phyloP scores from a whole-genome alignment of 495 filamentous ascomycete species.

The Monascus purpureus region DNA sequence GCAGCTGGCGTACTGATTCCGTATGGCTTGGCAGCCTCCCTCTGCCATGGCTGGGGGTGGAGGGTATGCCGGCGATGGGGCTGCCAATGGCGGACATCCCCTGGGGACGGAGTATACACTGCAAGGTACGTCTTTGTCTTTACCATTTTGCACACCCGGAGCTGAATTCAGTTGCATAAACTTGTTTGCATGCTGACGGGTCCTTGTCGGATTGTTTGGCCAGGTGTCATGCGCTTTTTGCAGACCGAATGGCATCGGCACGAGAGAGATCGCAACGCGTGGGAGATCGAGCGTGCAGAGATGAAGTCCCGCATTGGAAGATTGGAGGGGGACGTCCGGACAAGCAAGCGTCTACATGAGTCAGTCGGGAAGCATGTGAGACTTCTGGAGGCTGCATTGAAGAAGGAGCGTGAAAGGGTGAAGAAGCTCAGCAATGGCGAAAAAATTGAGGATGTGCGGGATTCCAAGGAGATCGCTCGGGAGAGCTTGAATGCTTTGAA shows the following conservation, averaged over 20 bases:
- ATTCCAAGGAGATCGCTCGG: constrained; percentile 30
- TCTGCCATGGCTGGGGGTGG: constrained; percentile 52
- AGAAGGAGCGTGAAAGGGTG: constrained; percentile 49
- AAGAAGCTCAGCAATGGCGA: constrained; percentile 33
- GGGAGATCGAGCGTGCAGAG: constrained; percentile 97
- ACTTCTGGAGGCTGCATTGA: constrained; percentile 81
- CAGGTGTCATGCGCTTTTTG: constrained; percentile 98
- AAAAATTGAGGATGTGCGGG: constrained; percentile 28
- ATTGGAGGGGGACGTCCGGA: constrained; percentile 76
- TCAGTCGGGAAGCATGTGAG: constrained; percentile 77
- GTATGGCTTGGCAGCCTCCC: constrained; percentile 50
- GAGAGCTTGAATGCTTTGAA: constrained; percentile 28
- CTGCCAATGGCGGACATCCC: constrained; percentile 43
- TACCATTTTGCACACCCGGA: too few species aligned
- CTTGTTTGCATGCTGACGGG: background rate
- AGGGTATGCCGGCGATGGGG: constrained; percentile 41
- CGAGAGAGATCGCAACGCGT: constrained; percentile 93
- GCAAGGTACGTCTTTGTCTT: constrained; percentile 50
- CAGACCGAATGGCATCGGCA: constrained; percentile 99
- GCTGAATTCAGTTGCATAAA: background rate
- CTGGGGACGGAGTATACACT: constrained; percentile 95
- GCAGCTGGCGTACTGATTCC: constrained; percentile 1
- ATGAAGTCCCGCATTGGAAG: constrained; percentile 98
- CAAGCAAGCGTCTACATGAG: constrained; percentile 74
- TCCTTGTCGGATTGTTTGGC: background rate